These are phyloP conservation scores for Cephaloascus albidus DNA, from an alignment of 805 yeast species.

Conservation along the genomic window DNA sequence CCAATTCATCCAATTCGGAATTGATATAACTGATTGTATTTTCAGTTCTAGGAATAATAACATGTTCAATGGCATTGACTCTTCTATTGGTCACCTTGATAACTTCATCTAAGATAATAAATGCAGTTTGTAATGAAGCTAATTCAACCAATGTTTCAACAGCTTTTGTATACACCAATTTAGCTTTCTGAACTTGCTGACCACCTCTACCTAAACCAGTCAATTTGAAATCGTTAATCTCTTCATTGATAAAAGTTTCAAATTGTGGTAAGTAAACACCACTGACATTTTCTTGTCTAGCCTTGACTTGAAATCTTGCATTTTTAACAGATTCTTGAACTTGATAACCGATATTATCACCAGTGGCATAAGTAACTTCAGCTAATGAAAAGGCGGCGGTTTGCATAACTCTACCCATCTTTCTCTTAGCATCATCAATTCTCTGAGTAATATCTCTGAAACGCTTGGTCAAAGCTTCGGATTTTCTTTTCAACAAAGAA, in stretches of 20 bases:
- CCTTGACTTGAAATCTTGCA: constrained; percentile 84
- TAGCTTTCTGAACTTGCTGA: constrained; percentile 93
- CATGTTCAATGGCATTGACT: constrained; percentile 98
- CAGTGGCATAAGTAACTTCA: constrained; percentile 95
- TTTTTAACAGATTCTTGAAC: constrained; percentile 89
- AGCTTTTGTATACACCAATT: constrained; percentile 85
- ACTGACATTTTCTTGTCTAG: constrained; percentile 91
- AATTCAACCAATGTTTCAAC: constrained; percentile 95
- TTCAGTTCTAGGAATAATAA: constrained; percentile 94
- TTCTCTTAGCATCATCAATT: constrained; percentile 90
- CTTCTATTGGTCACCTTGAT: constrained; percentile 97
- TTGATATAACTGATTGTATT: constrained; percentile 88
- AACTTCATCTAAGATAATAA: constrained; percentile 92
- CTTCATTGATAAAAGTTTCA: constrained; percentile 74
- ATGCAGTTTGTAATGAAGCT: constrained; percentile 95
- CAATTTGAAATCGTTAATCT: constrained; percentile 87
- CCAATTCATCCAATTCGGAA: constrained; percentile 93
- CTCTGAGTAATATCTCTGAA: constrained; percentile 92
- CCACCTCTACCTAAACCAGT: constrained; percentile 99
- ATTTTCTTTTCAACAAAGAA: constrained; percentile 84
- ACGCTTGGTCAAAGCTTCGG: constrained; percentile 93
- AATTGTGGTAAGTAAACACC: constrained; percentile 94
- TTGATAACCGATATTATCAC: constrained; percentile 91
- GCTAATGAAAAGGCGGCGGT: constrained; percentile 96
- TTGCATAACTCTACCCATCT: constrained; percentile 98